phyloP scores from a whole-genome alignment of 805 yeast genomes.

The Ascoidea tarda region DNA sequence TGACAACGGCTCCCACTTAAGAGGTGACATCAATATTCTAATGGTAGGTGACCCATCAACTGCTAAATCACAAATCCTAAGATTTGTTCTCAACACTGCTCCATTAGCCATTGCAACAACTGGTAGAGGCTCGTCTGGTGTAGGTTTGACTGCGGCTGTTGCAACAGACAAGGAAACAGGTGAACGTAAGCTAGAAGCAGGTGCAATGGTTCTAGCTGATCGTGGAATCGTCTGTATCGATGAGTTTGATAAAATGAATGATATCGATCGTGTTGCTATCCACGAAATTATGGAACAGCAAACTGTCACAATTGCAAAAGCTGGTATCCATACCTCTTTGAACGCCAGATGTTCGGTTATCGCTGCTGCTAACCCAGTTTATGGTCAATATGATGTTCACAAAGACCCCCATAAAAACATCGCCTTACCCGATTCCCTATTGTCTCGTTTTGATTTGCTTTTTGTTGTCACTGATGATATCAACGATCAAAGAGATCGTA shows the following conservation, averaged over 20 bases:
- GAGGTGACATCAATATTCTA: conserved; percentile 92
- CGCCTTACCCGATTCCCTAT: conserved; percentile 89
- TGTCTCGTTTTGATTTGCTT: conserved; percentile 91
- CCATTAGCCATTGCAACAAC: conserved; percentile 94
- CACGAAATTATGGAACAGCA: conserved; percentile 99
- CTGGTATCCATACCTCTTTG: conserved; percentile 92
- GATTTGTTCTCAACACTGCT: conserved; percentile 92
- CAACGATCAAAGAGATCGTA: conserved; percentile 68
- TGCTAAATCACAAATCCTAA: conserved; percentile 89
- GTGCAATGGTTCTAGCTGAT: conserved; percentile 98
- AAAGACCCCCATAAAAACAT: conserved; percentile 94
- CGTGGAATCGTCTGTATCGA: conserved; percentile 96
- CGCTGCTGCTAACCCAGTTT: conserved; percentile 97
- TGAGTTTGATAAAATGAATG: conserved; percentile 97
- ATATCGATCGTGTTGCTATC: conserved; percentile 91
- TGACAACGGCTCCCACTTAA: conserved; percentile 88
- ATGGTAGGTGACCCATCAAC: conserved; percentile 99
- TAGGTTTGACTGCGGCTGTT: conserved; percentile 98
- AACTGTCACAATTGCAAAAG: conserved; percentile 94
- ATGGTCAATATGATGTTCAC: conserved; percentile 91
- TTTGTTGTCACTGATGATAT: conserved; percentile 96
- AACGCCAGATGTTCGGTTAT: conserved; percentile 94
- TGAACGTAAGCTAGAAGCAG: conserved; percentile 92
- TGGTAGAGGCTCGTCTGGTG: conserved; percentile 99
- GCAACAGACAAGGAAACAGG: conserved; percentile 95